Conservation (phyloP, 1,139 yeast species). For the Sugiyamaella castrensis region DNA sequence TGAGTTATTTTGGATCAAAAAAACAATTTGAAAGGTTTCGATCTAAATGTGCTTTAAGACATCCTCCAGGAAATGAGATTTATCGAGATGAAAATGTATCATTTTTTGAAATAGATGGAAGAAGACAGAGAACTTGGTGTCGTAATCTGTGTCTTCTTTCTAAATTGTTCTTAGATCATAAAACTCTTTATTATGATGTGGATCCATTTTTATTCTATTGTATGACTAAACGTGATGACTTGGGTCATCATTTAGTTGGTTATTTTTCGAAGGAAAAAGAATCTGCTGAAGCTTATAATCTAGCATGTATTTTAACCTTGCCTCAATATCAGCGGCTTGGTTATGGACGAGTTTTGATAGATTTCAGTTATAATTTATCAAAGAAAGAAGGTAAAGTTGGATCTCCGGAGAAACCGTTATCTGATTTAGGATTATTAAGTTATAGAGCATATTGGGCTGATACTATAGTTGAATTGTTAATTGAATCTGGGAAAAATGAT, state of each 20-base stretch:
- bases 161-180: slow-evolving; percentile 89
- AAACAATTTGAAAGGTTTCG: slow-evolving; percentile 93
- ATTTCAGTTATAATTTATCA: slow-evolving; percentile 87
- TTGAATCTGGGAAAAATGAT: slow-evolving; percentile 61
- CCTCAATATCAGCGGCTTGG: slow-evolving; percentile 98
- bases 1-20: slow-evolving; percentile 81
- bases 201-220: slow-evolving; percentile 95
- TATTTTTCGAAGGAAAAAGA: slow-evolving; percentile 96
- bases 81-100: slow-evolving; percentile 81
- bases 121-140: slow-evolving; percentile 96
- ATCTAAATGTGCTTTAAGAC: slow-evolving; percentile 73
- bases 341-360: slow-evolving; percentile 85
- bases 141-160: slow-evolving; percentile 85
- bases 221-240: slow-evolving; percentile 84
- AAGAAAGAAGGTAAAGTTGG: slow-evolving; percentile 87
- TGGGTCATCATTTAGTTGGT: slow-evolving; percentile 94
- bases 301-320: slow-evolving; percentile 91
- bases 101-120: slow-evolving; percentile 94
- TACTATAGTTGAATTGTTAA: slow-evolving; percentile 68
- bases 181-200: slow-evolving; percentile 92
- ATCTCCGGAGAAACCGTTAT: slow-evolving; percentile 94
- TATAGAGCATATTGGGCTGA: slow-evolving; percentile 98
- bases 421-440: slow-evolving; percentile 88
- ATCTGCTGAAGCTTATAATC: slow-evolving; percentile 91
- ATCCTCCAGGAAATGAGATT: slow-evolving; percentile 98